A percentile compares a stretch with the other conserved stretches of the same genome.
Evolutionary conservation across 169 alveolate genomes (phyloP).

Genomic region (Plasmodium malariae): DNA sequence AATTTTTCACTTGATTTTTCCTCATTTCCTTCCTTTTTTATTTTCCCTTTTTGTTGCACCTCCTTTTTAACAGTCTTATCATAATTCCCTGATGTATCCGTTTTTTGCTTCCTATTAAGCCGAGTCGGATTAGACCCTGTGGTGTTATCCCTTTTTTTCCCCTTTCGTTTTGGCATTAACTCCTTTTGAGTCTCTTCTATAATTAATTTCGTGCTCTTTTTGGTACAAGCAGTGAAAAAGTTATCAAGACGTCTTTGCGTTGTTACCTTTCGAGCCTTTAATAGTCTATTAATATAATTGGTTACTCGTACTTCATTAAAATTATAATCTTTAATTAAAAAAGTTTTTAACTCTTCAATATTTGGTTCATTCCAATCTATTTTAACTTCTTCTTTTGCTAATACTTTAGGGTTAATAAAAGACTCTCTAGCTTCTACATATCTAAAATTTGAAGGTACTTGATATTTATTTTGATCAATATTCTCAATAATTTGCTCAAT

Average conservation of each 20-base stretch:
- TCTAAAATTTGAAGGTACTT: constrained; percentile 77
- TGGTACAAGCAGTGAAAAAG: constrained; percentile 67
- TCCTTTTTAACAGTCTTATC: constrained; percentile 18
- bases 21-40: not conserved
- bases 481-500: constrained; percentile 91
- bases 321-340: constrained; percentile 86
- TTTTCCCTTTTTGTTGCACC: not conserved
- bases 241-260: constrained; percentile 78
- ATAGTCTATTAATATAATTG: constrained; percentile 80
- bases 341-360: constrained; percentile 86
- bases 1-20: not conserved
- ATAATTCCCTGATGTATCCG: not conserved
- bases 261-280: constrained; percentile 80
- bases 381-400: constrained; percentile 73
- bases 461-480: constrained; percentile 80
- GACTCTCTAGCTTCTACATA: constrained; percentile 86
- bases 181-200: constrained; percentile 66
- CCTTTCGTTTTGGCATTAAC: constrained; percentile 23
- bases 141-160: constrained; percentile 15
- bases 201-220: constrained; percentile 65
- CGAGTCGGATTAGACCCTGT: not conserved
- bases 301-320: constrained; percentile 86
- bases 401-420: constrained; percentile 85
- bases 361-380: constrained; percentile 84
- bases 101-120: constrained; percentile 17